Percentiles rank a stretch among this genome's conserved stretches.
phyloP scores from a whole-genome alignment of 305 asterid genomes.

The Withania somnifera region DNA sequence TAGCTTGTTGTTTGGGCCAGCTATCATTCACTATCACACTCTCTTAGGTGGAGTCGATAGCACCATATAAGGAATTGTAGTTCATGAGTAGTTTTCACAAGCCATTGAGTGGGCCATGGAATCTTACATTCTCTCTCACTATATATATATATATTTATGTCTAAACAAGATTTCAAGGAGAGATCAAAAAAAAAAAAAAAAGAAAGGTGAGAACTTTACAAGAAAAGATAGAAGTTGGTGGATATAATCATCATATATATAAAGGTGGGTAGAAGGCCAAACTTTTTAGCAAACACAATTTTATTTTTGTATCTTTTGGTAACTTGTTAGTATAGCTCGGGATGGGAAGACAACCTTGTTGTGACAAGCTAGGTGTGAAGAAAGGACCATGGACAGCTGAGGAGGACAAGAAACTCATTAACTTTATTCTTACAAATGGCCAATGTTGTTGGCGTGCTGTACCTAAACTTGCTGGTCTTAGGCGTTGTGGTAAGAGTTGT shows the following conservation, averaged over 20 bases:
- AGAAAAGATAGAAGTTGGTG: constrained; percentile 23
- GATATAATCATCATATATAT: constrained; percentile 23
- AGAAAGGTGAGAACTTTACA: too few species aligned
- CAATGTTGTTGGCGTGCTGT: constrained; percentile 98
- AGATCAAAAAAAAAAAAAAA: too few species aligned
- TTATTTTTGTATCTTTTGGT: neutral
- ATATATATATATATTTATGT: neutral
- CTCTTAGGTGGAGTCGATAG: constrained; percentile 25
- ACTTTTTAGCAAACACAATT: constrained; percentile 2
- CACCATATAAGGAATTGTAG: constrained; percentile 43
- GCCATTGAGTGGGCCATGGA: constrained; percentile 57
- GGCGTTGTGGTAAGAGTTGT: constrained; percentile 93
- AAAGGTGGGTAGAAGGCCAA: constrained; percentile 64
- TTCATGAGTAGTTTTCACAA: constrained; percentile 47
- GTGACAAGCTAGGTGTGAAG: constrained; percentile 90
- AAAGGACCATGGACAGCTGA: constrained; percentile 97
- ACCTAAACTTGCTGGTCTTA: constrained; percentile 85
- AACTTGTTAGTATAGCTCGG: neutral
- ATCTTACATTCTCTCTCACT: constrained; percentile 8
- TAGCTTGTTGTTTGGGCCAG: constrained; percentile 2
- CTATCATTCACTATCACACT: constrained; percentile 19
- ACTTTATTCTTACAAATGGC: constrained; percentile 69
- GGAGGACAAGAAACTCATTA: constrained; percentile 80
- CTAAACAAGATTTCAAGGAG: constrained; percentile 2
- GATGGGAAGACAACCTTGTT: constrained; percentile 92